Conservation (phyloP, 148 eudicot genomes). For the Pharnaceum exiguum region DNA sequence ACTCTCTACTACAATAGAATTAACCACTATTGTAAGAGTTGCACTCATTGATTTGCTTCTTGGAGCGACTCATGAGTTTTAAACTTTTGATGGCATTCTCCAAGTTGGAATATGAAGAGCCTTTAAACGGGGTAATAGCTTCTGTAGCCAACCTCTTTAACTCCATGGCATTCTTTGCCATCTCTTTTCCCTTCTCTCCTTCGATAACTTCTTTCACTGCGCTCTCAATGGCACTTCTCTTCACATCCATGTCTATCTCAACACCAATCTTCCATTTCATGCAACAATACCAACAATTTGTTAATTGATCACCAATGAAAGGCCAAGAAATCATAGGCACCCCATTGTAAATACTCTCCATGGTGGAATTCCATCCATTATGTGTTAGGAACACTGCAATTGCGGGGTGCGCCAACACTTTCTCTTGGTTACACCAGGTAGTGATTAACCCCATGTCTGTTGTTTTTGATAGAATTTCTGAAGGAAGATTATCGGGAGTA, state of each 20-base stretch:
- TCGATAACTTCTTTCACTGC: slow-evolving; percentile 11
- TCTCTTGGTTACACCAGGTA: slow-evolving; percentile 16
- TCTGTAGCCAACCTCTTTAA: slow-evolving; percentile 4
- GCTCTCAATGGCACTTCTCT: slow-evolving; percentile 2
- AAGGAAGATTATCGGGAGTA: background rate
- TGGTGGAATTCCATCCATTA: slow-evolving; percentile 20
- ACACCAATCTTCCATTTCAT: slow-evolving; percentile 9
- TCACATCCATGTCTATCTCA: slow-evolving; percentile 10
- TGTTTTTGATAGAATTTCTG: background rate
- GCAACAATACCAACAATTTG: slow-evolving; percentile 16
- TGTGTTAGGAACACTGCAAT: slow-evolving; percentile 2
- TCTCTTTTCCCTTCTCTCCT: slow-evolving; percentile 7
- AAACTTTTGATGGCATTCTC: background rate
- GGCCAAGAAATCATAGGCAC: slow-evolving; percentile 21
- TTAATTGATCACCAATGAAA: slow-evolving; percentile 11
- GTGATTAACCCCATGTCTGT: background rate
- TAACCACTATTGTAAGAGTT: too few relatives aligned
- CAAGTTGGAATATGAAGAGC: background rate
- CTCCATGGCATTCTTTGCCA: slow-evolving; percentile 7
- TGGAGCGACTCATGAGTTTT: too few relatives aligned
- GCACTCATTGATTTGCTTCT: too few relatives aligned
- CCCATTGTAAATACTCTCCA: slow-evolving; percentile 13
- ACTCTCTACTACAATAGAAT: too few relatives aligned
- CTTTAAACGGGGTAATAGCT: background rate
- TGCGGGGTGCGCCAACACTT: slow-evolving; percentile 7